Conservation (phyloP, 1,284 basidiomycete genomes). For the Chalciporus sp. region DNA sequence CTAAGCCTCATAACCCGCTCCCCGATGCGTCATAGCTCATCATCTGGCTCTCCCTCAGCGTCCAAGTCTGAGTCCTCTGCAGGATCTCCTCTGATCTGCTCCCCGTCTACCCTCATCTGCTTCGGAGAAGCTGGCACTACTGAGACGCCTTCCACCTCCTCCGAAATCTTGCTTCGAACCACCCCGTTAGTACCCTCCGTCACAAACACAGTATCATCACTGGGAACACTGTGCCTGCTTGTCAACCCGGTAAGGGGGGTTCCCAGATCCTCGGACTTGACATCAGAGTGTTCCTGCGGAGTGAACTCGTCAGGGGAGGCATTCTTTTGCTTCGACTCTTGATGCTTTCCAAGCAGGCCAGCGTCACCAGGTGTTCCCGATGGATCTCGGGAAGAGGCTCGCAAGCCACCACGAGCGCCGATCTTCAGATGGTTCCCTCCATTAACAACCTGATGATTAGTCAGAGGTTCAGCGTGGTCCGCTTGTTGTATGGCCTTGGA, state of each 20-base stretch:
- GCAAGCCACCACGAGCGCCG: constrained; percentile 10
- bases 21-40: constrained; percentile 32
- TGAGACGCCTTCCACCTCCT: constrained; percentile 17
- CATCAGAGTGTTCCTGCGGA: constrained; percentile 26
- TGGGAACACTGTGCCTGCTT: constrained; percentile 55
- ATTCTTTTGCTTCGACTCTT: constrained; percentile 4
- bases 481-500: constrained; percentile 2
- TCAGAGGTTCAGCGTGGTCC: constrained; percentile 4
- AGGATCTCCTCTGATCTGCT: constrained; percentile 1
- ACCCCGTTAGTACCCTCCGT: constrained; percentile 16
- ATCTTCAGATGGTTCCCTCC: constrained; percentile 22
- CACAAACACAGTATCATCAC: constrained; percentile 53
- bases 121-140: not conserved
- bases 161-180: constrained; percentile 25
- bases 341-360: constrained; percentile 1
- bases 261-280: constrained; percentile 54
- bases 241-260: constrained; percentile 55
- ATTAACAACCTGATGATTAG: constrained; percentile 13
- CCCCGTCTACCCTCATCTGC: not conserved
- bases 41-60: constrained; percentile 43
- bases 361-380: not conserved
- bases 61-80: constrained; percentile 38
- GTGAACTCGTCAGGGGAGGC: not conserved
- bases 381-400: constrained; percentile 5
- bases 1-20: constrained; percentile 17